Evolutionary conservation across 2,329 filamentous ascomycete species (phyloP).

Genomic region (Fusarium odoratissimum): DNA sequence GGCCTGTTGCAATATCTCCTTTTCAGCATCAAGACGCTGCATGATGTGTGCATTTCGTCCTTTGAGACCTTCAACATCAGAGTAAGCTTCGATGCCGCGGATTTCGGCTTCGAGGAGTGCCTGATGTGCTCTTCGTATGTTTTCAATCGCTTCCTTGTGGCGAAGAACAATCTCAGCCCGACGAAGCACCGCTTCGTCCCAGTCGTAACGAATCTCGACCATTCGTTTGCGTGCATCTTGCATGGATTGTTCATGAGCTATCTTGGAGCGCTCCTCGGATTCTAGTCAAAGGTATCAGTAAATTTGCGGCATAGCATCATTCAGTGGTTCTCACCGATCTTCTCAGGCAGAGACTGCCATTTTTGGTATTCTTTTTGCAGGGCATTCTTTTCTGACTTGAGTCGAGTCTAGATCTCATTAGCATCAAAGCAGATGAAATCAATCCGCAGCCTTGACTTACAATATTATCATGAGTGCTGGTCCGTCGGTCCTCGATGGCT

Average conservation of each 20-base stretch:
- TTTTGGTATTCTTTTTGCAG: constrained; percentile 74
- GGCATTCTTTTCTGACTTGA: constrained; percentile 72
- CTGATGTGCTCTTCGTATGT: constrained; percentile 70
- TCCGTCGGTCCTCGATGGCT: constrained; percentile 57
- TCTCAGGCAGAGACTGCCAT: constrained; percentile 75
- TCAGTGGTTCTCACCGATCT: constrained; percentile 67
- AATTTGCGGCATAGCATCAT: neutral
- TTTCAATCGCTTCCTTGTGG: constrained; percentile 69
- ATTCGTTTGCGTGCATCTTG: constrained; percentile 54
- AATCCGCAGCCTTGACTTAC: constrained; percentile 44
- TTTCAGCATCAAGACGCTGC: constrained; percentile 60
- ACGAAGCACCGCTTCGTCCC: constrained; percentile 66
- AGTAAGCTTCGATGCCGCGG: constrained; percentile 81
- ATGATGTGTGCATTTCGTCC: constrained; percentile 72
- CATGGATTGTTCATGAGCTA: constrained; percentile 48
- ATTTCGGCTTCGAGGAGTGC: constrained; percentile 77
- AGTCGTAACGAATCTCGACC: constrained; percentile 61
- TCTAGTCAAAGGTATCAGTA: constrained; percentile 41
- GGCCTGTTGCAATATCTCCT: constrained; percentile 50
- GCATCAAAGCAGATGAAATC: neutral
- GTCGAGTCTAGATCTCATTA: constrained; percentile 53
- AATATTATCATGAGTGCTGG: constrained; percentile 54
- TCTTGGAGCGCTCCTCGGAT: constrained; percentile 51
- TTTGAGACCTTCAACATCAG: constrained; percentile 78
- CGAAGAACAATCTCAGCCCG: constrained; percentile 66